Base-by-base conservation (phyloP, 2,329 filamentous ascomycete genomes). In the Saccharata proteae region DNA sequence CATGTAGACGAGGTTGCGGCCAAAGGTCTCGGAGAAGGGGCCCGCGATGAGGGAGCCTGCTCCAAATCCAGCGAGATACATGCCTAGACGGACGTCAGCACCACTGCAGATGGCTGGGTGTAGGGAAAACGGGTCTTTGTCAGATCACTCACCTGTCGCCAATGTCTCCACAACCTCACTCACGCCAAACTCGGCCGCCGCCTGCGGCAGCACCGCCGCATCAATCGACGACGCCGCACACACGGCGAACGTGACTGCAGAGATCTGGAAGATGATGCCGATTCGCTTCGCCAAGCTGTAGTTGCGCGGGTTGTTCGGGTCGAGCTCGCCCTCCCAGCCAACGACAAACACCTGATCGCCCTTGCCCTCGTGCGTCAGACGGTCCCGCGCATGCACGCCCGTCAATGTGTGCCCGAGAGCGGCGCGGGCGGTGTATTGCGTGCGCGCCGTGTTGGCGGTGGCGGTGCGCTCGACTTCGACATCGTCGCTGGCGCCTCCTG, bases 171-270 rank as follows among this genome's bases (percentile, higher is more conserved):
- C 61, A 4, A 70, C 61, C 22, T 67, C 52, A 16, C 58, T 60
- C 0, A 71, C 67, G 0, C 58, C 54, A 23, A 70, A 64, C 1
- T 61, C 59, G n/a, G 41, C 42, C 0, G 59, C 55, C 0, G 64
- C 65, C 36, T 66, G 58, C 0, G 53, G 51, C 0, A 67, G 37
- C 1, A 66, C 59, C 1, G 57, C 58, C 2, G 64, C 62, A 30
- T 70, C 66, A 24, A 72, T 67, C 0, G 65, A 61, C 1, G 63
- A 67, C 0, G 67, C 65, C 1, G 62, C 54, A 6, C 59, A 59
- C 1, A 71, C 63, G 1, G 64, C 54, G 14, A 64, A 59, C 1
- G 57, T 64, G 20, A 73, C 64, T 3, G 38, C 32, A 2, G 52
- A 47, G 6, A 59, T 47, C 24, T 51, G 40, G n/a, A 49, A 35